These are phyloP conservation scores for Entomortierella beljakovae DNA, from an alignment of 192 early-diverging fungal species.

Conservation along the genomic window DNA sequence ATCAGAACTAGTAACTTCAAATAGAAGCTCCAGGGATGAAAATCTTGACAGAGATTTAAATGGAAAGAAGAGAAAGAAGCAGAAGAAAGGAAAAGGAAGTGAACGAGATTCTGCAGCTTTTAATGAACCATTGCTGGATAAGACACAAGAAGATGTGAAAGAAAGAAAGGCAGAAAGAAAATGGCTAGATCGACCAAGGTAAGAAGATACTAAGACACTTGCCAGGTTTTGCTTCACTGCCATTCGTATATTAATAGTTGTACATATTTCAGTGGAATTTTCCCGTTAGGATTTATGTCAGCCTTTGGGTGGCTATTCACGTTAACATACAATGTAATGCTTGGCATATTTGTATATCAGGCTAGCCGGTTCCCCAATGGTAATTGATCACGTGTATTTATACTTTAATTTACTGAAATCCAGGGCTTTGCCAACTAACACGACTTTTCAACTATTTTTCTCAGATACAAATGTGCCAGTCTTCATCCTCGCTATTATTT, in stretches of 20 bases:
- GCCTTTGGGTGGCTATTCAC: conserved; percentile 13
- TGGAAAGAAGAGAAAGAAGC: neutral
- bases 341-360: conserved; percentile 28
- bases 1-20: neutral
- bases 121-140: neutral
- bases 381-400: neutral
- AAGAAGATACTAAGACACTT: neutral
- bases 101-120: neutral
- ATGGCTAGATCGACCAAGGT: neutral
- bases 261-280: neutral
- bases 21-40: neutral
- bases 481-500: conserved; percentile 10
- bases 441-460: neutral
- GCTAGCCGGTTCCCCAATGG: conserved; percentile 29
- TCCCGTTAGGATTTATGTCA: conserved; percentile 8
- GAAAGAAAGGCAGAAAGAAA: too few species aligned
- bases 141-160: neutral
- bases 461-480: conserved; percentile 9
- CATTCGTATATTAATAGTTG: neutral
- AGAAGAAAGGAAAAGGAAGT: neutral
- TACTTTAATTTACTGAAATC: neutral
- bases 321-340: conserved; percentile 17
- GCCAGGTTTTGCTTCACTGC: neutral
- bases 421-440: neutral
- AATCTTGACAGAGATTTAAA: neutral